Evolutionary conservation across 1,284 basidiomycete genomes (phyloP).

Genomic region (Sphagnurus paluster): DNA sequence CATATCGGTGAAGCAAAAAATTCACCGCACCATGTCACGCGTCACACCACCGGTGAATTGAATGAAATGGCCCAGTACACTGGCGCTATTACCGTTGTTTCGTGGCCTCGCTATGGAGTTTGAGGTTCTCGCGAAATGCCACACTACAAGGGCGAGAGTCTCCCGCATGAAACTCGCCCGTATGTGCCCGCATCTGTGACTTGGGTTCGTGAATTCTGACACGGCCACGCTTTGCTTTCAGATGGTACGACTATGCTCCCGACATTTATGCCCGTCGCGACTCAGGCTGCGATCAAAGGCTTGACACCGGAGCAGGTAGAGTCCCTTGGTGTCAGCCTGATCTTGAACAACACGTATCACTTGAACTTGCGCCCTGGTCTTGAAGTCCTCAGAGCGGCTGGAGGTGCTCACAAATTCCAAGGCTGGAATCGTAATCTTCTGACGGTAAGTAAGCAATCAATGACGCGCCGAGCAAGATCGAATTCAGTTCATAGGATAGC

Average conservation of each 20-base stretch:
- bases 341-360: conserved; percentile 87
- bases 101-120: conserved; percentile 61
- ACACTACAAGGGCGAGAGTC: conserved; percentile 75
- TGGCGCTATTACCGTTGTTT: conserved; percentile 17
- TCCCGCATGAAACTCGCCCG: conserved; percentile 74
- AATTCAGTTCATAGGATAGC: conserved; percentile 57
- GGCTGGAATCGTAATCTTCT: conserved; percentile 82
- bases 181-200: no score
- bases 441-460: conserved; percentile 51
- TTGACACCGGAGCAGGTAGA: conserved; percentile 83
- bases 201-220: background rate
- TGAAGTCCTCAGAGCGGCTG: conserved; percentile 65
- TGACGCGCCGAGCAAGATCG: conserved; percentile 4
- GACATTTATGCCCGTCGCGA: conserved; percentile 90
- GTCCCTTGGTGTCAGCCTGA: conserved; percentile 73
- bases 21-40: no score
- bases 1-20: no score
- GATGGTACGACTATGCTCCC: conserved; percentile 81
- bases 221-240: conserved; percentile 26
- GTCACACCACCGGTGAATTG: no score
- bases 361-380: conserved; percentile 79
- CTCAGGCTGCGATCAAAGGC: conserved; percentile 85
- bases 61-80: conserved; percentile 8
- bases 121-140: conserved; percentile 74
- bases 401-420: conserved; percentile 83